A percentile compares a stretch with the other conserved stretches of the same genome.
Conservation (phyloP, 768 basidiomycete genomes). For the Russula ochroleuca region DNA sequence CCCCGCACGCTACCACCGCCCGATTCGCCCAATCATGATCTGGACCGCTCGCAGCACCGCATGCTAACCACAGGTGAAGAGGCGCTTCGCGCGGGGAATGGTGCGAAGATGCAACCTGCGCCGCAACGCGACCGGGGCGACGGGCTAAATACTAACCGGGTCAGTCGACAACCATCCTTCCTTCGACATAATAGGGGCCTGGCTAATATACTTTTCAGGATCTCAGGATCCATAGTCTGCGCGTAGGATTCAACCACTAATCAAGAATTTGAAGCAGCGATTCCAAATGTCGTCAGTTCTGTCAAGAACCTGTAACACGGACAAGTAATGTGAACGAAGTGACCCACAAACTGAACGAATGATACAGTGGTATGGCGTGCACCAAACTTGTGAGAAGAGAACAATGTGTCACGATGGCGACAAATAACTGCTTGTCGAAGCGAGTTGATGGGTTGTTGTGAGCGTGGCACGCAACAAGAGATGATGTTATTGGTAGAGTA, state of each 20-base stretch:
- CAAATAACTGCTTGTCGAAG: background rate
- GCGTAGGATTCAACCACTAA: background rate
- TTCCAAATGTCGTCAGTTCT: background rate
- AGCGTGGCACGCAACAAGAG: background rate
- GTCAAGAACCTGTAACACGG: background rate
- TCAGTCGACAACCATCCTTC: background rate
- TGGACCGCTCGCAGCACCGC: constrained; percentile 13
- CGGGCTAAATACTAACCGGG: constrained; percentile 15
- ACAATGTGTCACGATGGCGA: background rate
- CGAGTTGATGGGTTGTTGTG: background rate
- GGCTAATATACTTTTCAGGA: background rate
- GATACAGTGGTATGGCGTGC: background rate
- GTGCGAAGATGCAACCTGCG: constrained; percentile 13
- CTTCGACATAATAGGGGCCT: background rate
- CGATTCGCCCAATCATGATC: constrained; percentile 7
- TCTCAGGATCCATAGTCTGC: background rate
- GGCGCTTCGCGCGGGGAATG: constrained; percentile 8
- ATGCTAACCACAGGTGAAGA: background rate
- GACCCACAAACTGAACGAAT: background rate
- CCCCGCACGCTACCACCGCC: background rate
- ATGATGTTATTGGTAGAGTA: background rate
- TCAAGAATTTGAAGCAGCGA: background rate
- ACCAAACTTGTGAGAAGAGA: background rate
- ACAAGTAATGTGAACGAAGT: too few relatives aligned
- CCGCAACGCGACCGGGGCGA: constrained; percentile 21